Conservation (phyloP, 2,329 filamentous ascomycete species). For the Colletotrichum gloeosporioides region DNA sequence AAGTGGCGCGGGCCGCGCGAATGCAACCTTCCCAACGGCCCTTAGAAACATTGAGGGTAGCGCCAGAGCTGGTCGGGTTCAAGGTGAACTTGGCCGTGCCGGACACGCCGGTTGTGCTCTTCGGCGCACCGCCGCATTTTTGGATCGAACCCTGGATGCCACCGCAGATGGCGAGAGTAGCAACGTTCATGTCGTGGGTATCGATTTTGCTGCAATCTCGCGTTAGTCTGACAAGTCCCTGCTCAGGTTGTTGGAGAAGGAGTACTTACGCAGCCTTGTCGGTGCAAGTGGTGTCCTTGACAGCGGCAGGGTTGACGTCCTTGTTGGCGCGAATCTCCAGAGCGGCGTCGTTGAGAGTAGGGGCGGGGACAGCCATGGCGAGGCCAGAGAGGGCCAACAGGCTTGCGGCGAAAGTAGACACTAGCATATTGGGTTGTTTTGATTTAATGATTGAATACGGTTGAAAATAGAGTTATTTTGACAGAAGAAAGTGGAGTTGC, state of each 20-base stretch:
- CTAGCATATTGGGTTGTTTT: background rate
- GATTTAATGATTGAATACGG: background rate
- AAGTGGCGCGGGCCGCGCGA: slow-evolving; percentile 54
- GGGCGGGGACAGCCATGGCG: background rate
- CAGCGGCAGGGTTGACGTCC: background rate
- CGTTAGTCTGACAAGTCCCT: background rate
- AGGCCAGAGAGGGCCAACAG: background rate
- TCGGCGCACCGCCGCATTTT: slow-evolving; percentile 47
- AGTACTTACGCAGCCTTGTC: background rate
- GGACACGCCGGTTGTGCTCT: slow-evolving; percentile 47
- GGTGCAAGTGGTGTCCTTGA: slow-evolving; percentile 1
- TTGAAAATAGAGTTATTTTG: background rate
- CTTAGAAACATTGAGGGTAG: slow-evolving; percentile 58
- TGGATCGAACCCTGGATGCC: slow-evolving; percentile 52
- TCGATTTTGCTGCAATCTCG: slow-evolving; percentile 37
- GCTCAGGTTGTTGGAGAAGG: rapidly evolving
- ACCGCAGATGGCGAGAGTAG: slow-evolving; percentile 53
- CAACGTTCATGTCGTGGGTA: slow-evolving; percentile 54
- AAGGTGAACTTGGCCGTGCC: slow-evolving; percentile 55
- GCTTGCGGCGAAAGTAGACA: background rate
- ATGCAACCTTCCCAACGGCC: slow-evolving; percentile 60
- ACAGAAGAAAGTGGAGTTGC: background rate
- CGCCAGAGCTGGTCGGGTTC: slow-evolving; percentile 42
- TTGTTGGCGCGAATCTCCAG: background rate
- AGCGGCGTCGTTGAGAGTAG: background rate